Evolutionary conservation across 2,329 filamentous ascomycete genomes (phyloP).

Genomic region (Aurifilum marmelostoma): DNA sequence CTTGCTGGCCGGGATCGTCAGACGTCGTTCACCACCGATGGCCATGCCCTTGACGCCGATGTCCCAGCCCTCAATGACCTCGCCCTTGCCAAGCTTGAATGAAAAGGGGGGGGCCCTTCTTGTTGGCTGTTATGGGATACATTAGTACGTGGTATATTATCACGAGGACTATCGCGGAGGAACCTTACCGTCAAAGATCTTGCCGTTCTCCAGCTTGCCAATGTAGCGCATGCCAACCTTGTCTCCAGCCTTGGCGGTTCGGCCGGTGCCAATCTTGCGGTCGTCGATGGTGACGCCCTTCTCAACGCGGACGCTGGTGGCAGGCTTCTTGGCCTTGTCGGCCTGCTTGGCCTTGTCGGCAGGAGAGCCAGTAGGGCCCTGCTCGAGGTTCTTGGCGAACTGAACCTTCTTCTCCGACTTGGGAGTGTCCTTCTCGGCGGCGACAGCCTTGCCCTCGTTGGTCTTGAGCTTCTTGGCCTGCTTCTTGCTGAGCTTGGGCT

Average conservation of each 20-base stretch:
- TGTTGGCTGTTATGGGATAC: constrained; percentile 70
- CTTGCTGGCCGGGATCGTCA: constrained; percentile 83
- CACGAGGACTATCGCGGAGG: neutral
- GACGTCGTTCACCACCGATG: constrained; percentile 88
- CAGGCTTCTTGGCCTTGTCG: constrained; percentile 49
- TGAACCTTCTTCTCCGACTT: constrained; percentile 92
- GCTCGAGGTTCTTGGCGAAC: constrained; percentile 98
- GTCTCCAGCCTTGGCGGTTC: constrained; percentile 86
- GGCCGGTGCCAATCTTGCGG: constrained; percentile 86
- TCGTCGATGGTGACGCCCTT: constrained; percentile 93
- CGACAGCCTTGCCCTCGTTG: constrained; percentile 88
- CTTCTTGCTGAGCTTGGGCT: constrained; percentile 88
- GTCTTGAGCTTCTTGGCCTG: constrained; percentile 98
- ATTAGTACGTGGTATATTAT: constrained; percentile 22
- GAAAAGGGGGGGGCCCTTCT: constrained; percentile 97
- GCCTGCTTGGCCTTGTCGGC: constrained; percentile 45
- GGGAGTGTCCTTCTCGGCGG: constrained; percentile 57
- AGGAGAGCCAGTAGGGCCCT: constrained; percentile 81
- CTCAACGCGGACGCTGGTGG: constrained; percentile 73
- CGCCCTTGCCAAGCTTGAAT: constrained; percentile 91
- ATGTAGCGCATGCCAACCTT: constrained; percentile 96
- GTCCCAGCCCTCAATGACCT: constrained; percentile 99
- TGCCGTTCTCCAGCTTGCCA: constrained; percentile 91
- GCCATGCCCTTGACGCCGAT: constrained; percentile 91
- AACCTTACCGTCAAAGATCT: constrained; percentile 87